Percentiles rank a stretch among this genome's conserved stretches.
These are phyloP conservation scores for Terana coerulea DNA, from an alignment of 768 basidiomycete species.

Conservation along the genomic window DNA sequence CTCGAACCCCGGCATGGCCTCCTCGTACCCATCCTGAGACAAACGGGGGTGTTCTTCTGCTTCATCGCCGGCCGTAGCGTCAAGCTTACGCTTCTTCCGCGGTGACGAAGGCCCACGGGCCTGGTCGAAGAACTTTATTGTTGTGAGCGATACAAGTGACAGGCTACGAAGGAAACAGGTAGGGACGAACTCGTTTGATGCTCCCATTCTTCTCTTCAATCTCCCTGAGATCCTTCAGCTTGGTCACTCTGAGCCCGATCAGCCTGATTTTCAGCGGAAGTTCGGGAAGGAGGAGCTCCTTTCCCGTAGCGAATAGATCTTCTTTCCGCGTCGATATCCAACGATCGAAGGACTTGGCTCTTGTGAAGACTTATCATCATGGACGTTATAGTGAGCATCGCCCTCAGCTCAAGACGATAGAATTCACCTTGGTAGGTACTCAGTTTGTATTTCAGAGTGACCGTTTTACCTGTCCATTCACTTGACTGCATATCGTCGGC, in stretches of 20 bases:
- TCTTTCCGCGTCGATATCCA: constrained; percentile 77
- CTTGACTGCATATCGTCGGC: constrained; percentile 73
- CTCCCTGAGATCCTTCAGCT: constrained; percentile 76
- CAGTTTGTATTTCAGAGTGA: constrained; percentile 91
- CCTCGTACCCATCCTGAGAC: constrained; percentile 23
- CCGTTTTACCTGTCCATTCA: constrained; percentile 84
- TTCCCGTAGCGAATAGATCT: constrained; percentile 75
- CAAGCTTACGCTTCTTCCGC: constrained; percentile 17
- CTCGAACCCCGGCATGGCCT: constrained; percentile 23
- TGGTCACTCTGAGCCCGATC: constrained; percentile 86
- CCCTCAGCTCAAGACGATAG: neutral
- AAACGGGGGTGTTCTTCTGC: constrained; percentile 8
- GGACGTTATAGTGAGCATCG: neutral
- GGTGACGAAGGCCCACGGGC: constrained; percentile 16
- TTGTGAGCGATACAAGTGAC: neutral
- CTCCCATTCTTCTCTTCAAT: constrained; percentile 40
- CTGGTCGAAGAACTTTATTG: constrained; percentile 55
- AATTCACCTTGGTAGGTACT: constrained; percentile 77
- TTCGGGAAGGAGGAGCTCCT: constrained; percentile 77
- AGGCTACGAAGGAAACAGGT: neutral
- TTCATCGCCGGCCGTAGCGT: neutral
- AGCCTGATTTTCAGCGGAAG: constrained; percentile 76
- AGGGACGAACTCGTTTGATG: constrained; percentile 63
- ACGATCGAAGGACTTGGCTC: constrained; percentile 74
- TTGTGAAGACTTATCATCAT: constrained; percentile 59